Evolutionary conservation across 768 basidiomycete genomes (phyloP).

Genomic region (Leccinum truebloodii): DNA sequence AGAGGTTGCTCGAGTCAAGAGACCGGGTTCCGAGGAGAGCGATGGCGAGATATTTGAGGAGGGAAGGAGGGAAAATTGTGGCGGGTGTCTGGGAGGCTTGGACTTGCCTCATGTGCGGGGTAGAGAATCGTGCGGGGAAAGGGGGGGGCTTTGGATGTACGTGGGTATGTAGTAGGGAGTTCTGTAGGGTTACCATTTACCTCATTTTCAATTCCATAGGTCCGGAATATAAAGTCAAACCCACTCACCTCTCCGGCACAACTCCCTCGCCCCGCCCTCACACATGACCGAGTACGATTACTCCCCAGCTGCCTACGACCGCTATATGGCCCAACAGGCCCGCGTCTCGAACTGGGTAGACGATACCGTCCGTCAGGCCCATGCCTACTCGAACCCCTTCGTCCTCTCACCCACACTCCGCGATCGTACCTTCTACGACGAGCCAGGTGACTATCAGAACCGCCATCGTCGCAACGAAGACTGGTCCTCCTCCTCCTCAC

Average conservation of each 20-base stretch:
- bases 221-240: slow-evolving; percentile 15
- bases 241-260: slow-evolving; percentile 9
- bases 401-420: too few species aligned
- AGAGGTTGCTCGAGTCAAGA: not conserved
- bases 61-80: not conserved
- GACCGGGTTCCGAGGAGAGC: not conserved
- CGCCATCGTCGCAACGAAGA: slow-evolving; percentile 13
- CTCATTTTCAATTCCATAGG: not conserved
- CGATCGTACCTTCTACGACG: too few species aligned
- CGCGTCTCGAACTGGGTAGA: slow-evolving; percentile 53
- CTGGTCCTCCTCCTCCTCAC: slow-evolving; percentile 22
- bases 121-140: slow-evolving; percentile 26
- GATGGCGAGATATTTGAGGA: not conserved
- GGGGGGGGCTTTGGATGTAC: slow-evolving; percentile 8
- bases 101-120: slow-evolving; percentile 26
- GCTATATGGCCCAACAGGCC: slow-evolving; percentile 45
- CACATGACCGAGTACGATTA: slow-evolving; percentile 64
- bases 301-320: slow-evolving; percentile 54
- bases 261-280: slow-evolving; percentile 1
- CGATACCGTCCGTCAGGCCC: slow-evolving; percentile 37
- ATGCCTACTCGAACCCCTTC: slow-evolving; percentile 11
- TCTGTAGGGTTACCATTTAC: not conserved
- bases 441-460: slow-evolving; percentile 1
- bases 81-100: not conserved
- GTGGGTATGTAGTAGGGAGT: not conserved